A percentile compares a stretch with the other conserved stretches of the same genome.
phyloP scores from a whole-genome alignment of 1,284 basidiomycete genomes.

The Microbotryum violaceum region DNA sequence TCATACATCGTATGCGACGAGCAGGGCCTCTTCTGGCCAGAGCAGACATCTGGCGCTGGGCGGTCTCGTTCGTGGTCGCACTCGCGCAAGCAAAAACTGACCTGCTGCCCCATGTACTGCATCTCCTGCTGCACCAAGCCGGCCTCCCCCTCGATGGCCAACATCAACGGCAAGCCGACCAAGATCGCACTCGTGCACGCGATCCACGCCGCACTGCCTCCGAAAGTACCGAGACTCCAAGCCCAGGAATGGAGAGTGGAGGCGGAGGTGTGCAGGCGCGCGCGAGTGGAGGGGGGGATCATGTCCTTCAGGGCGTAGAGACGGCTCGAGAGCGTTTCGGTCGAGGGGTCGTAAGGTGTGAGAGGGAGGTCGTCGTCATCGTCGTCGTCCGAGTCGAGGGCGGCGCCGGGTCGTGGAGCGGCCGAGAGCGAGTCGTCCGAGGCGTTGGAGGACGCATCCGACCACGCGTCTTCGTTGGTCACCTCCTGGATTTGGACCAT shows the following conservation, averaged over 20 bases:
- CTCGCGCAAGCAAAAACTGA: conserved; percentile 42
- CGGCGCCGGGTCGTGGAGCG: conserved; percentile 58
- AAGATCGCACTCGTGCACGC: conserved; percentile 88
- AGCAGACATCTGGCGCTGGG: too few species aligned
- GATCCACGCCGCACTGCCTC: conserved; percentile 80
- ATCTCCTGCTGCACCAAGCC: conserved; percentile 91
- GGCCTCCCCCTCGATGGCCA: conserved; percentile 91
- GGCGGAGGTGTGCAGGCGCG: conserved; percentile 39
- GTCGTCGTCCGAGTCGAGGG: conserved; percentile 48
- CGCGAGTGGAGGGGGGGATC: conserved; percentile 80
- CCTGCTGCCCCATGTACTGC: conserved; percentile 85
- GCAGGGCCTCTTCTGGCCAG: too few species aligned
- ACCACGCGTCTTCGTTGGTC: too few species aligned
- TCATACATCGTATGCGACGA: too few species aligned
- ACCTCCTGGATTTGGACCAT: conserved; percentile 67
- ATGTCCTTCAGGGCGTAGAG: conserved; percentile 89
- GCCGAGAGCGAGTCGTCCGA: conserved; percentile 50
- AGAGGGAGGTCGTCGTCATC: conserved; percentile 24
- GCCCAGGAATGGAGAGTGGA: conserved; percentile 55
- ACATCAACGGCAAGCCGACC: conserved; percentile 83
- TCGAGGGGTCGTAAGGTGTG: conserved; percentile 20
- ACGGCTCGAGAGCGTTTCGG: conserved; percentile 80
- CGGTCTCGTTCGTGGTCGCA: too few species aligned
- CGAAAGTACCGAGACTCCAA: conserved; percentile 52
- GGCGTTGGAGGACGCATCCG: too few species aligned